Evolutionary conservation across 1,284 basidiomycete genomes (phyloP).

Genomic region (Tetrapyrgos nigripes): DNA sequence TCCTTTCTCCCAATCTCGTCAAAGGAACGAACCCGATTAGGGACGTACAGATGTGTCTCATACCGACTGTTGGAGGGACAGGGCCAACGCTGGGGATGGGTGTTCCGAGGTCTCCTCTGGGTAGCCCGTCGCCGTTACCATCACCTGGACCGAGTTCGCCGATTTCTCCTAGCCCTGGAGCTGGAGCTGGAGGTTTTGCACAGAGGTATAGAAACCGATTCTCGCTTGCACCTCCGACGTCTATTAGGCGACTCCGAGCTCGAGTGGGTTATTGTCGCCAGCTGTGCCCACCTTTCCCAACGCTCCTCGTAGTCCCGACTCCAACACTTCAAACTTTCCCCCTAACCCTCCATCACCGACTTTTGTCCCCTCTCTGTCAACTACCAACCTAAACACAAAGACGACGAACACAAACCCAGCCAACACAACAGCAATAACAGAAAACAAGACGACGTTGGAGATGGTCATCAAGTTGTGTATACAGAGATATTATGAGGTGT

Average conservation of each 20-base stretch:
- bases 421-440: slow-evolving; percentile 32
- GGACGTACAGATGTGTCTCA: slow-evolving; percentile 74
- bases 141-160: too few relatives aligned
- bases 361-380: slow-evolving; percentile 21
- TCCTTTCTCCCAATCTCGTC: slow-evolving; percentile 81
- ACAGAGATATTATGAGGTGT: slow-evolving; percentile 81
- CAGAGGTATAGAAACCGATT: too few relatives aligned
- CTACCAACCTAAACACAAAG: neutral
- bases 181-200: too few relatives aligned
- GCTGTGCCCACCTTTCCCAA: too few relatives aligned
- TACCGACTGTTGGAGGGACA: slow-evolving; percentile 59
- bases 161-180: too few relatives aligned
- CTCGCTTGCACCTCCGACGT: too few relatives aligned
- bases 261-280: too few relatives aligned
- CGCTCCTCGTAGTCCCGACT: slow-evolving; percentile 23
- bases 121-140: neutral
- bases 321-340: too few relatives aligned
- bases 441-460: slow-evolving; percentile 70
- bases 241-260: too few relatives aligned
- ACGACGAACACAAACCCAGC: slow-evolving; percentile 12
- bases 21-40: slow-evolving; percentile 68
- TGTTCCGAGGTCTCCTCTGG: slow-evolving; percentile 24
- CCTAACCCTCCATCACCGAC: slow-evolving; percentile 20
- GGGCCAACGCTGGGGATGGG: too few relatives aligned
- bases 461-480: slow-evolving; percentile 79